A percentile compares a stretch with the other conserved stretches of the same genome.
These are phyloP conservation scores for Trichoderma sp. DNA, from an alignment of 2,329 filamentous ascomycete genomes.

Conservation along the genomic window DNA sequence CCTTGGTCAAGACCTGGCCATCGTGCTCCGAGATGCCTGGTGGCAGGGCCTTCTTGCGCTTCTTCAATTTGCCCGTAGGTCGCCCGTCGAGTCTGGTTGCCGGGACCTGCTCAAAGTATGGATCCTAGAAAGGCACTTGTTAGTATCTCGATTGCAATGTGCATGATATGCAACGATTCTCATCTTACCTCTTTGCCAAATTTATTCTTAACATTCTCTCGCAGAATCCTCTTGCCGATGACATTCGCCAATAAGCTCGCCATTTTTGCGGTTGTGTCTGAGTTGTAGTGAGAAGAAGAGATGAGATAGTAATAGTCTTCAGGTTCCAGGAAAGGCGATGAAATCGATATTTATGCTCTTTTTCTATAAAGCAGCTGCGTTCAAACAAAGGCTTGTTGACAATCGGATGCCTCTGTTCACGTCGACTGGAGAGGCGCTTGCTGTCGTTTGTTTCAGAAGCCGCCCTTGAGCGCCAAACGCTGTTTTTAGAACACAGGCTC, in stretches of 20 bases:
- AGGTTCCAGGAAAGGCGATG: not conserved
- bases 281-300: not conserved
- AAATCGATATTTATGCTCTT: constrained; percentile 24
- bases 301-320: not conserved
- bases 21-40: constrained; percentile 82
- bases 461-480: constrained; percentile 26
- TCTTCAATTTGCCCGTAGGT: constrained; percentile 72
- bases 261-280: constrained; percentile 43
- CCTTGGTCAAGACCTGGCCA: constrained; percentile 76
- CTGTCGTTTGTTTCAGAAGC: constrained; percentile 32
- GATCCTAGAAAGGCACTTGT: constrained; percentile 62
- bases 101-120: constrained; percentile 82
- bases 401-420: not conserved
- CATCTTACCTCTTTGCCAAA: constrained; percentile 57
- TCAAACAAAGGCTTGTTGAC: constrained; percentile 29
- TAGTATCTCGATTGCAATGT: constrained; percentile 25
- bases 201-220: constrained; percentile 58
- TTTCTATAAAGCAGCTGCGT: constrained; percentile 7
- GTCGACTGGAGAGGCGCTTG: constrained; percentile 29
- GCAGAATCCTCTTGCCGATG: constrained; percentile 58
- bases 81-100: constrained; percentile 69
- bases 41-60: constrained; percentile 80
- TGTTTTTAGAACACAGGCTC: constrained; percentile 27
- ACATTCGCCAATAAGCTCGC: constrained; percentile 55
- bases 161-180: not conserved